Conservation (phyloP, 305 asterid species). For the Rubia balearica region DNA sequence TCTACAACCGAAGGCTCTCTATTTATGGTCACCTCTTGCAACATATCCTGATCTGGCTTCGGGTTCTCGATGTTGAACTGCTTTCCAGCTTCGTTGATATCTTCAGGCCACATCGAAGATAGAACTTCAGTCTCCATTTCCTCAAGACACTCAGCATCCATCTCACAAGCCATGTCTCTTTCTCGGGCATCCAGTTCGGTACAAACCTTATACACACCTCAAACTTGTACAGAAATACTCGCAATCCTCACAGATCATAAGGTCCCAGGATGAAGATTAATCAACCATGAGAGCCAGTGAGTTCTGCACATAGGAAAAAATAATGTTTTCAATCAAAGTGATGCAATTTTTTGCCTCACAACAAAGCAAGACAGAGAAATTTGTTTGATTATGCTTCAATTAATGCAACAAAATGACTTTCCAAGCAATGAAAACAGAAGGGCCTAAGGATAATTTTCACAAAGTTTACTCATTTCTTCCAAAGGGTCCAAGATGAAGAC, state of each 20-base stretch:
- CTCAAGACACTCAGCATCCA: constrained; percentile 50
- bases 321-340: not conserved
- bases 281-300: not conserved
- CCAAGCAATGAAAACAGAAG: not conserved
- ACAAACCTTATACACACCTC: not conserved
- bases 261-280: not conserved
- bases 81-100: constrained; percentile 71
- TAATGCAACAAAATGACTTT: not conserved
- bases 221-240: not conserved
- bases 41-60: constrained; percentile 66
- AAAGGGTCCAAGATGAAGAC: constrained; percentile 5
- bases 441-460: constrained; percentile 1
- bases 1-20: constrained; percentile 66
- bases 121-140: constrained; percentile 72
- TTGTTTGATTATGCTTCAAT: not conserved
- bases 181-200: constrained; percentile 10
- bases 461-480: not conserved
- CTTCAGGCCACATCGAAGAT: constrained; percentile 96
- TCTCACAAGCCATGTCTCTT: constrained; percentile 60
- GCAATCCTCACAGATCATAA: not conserved
- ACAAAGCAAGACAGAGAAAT: constrained; percentile 2
- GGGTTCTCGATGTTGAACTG: constrained; percentile 79
- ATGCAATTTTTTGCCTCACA: not conserved
- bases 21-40: constrained; percentile 63
- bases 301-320: not conserved